These are phyloP conservation scores for Globisporangium canariense DNA, from an alignment of 352 stramenopile genomes.

Conservation along the genomic window DNA sequence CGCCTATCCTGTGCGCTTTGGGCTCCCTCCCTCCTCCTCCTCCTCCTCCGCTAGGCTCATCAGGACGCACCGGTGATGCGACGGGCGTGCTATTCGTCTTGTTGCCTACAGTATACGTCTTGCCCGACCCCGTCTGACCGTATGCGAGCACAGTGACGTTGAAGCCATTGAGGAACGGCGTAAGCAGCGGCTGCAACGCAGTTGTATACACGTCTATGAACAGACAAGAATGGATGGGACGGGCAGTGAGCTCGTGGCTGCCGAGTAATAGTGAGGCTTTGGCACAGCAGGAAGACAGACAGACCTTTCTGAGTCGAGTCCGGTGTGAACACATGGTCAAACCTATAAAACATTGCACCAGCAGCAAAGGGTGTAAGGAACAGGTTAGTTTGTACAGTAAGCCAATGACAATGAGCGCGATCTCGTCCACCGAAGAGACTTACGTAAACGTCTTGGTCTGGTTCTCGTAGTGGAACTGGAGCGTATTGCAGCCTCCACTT, in stretches of 20 bases:
- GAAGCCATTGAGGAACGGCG: constrained; percentile 48
- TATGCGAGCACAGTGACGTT: constrained; percentile 64
- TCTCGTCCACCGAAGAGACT: background rate
- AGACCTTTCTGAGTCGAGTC: constrained; percentile 37
- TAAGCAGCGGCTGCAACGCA: constrained; percentile 41
- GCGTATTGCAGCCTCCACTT: constrained; percentile 1
- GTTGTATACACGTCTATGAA: constrained; percentile 33
- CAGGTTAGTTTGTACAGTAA: too few species aligned
- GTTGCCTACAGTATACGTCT: constrained; percentile 55
- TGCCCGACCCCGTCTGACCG: constrained; percentile 53
- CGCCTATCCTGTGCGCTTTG: constrained; percentile 3
- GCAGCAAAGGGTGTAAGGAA: background rate
- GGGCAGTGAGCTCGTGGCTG: background rate
- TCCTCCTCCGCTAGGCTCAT: background rate
- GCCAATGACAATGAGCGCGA: too few species aligned
- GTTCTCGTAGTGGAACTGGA: constrained; percentile 39
- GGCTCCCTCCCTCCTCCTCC: background rate
- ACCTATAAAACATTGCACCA: constrained; percentile 11
- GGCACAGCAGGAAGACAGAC: background rate
- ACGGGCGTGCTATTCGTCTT: constrained; percentile 19
- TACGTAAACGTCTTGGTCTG: constrained; percentile 49
- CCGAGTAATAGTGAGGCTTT: background rate
- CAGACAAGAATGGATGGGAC: background rate
- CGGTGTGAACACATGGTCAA: constrained; percentile 58
- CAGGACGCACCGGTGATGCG: constrained; percentile 11